Base-by-base conservation (phyloP, 2,329 filamentous ascomycete species). In the Exophiala alcalophila region DNA sequence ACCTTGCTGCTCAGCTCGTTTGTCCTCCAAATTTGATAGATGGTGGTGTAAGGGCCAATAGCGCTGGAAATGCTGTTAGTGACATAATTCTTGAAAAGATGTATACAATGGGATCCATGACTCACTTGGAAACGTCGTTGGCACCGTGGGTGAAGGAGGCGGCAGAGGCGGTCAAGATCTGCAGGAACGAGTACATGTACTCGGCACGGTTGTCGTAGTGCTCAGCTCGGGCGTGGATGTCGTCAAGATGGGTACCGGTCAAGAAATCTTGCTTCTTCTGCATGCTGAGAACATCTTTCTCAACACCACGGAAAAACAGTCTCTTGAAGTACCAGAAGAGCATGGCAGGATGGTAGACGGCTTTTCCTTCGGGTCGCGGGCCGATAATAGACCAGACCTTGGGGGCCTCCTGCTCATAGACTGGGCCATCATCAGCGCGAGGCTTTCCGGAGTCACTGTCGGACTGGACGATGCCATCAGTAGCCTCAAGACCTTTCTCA, bases 151-250 rank as follows among this genome's bases (percentile, higher is more conserved):
- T 73, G 46, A 73, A 71, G 2, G 69, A 72, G 2, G 67, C 67
- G 16, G 67, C 70, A 47, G 65, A 68, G 15, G 69, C 70, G 4
- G 74, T 76, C 27, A 76, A 50, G 36, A 77, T 59, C 57, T 77
- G 74, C 20, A 76, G 61, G 55, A 76, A 76, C 2, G 72, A 69
- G 52, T 70, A 73, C 21, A 64, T 64, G 61, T 84, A 77, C 65
- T 86, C 82, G 40, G 82, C 78, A 58, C 84, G 78, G 60, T 84
- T 84, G 52, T 77, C 67, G 58, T 83, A 85, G 62, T 84, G 82
- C 47, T 69, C 61, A 9, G 81, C 82, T 39, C 74, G 61, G 24
- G 69, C 68, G 61, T 87, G 45, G 27, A 25, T 23, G 5, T 12
- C 26, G 5, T 26, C 26, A 9, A 49, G n/a, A n/a, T n/a, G n/a